Evolutionary conservation across 2,329 filamentous ascomycete genomes (phyloP).

Genomic region (Penicillium janthinellum): DNA sequence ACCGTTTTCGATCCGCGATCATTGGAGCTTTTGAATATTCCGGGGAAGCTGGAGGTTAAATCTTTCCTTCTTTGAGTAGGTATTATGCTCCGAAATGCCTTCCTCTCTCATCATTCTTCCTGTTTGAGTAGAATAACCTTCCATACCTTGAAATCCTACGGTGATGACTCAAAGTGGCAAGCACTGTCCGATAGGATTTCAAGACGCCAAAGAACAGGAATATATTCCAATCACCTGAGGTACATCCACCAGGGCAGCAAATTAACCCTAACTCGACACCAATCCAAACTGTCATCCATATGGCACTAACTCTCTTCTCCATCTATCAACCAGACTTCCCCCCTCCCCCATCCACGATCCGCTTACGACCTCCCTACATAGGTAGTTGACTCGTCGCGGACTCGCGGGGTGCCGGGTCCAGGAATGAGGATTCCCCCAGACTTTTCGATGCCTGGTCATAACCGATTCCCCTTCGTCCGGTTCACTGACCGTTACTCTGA

Average conservation of each 20-base stretch:
- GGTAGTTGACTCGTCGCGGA: too few relatives aligned
- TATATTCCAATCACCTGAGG: neutral
- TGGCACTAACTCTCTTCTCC: neutral
- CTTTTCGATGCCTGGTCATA: conserved; percentile 4
- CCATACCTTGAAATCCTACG: too few relatives aligned
- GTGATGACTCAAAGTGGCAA: neutral
- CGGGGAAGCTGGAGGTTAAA: too few relatives aligned
- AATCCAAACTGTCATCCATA: neutral
- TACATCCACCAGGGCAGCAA: neutral
- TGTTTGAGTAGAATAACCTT: neutral
- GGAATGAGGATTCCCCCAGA: neutral
- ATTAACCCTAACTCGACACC: neutral
- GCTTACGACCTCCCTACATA: too few relatives aligned
- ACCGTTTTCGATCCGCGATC: too few relatives aligned
- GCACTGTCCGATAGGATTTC: neutral
- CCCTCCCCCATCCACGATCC: neutral
- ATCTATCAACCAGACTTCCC: conserved; percentile 7
- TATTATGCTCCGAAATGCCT: neutral
- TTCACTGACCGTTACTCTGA: neutral
- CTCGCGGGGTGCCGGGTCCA: too few relatives aligned
- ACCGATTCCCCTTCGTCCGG: conserved; percentile 19
- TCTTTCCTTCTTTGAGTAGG: neutral
- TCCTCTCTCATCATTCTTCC: neutral
- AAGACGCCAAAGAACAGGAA: neutral
- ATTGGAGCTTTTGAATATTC: too few relatives aligned